Conservation (phyloP, 495 filamentous ascomycete species). For the Neurospora sp. region DNA sequence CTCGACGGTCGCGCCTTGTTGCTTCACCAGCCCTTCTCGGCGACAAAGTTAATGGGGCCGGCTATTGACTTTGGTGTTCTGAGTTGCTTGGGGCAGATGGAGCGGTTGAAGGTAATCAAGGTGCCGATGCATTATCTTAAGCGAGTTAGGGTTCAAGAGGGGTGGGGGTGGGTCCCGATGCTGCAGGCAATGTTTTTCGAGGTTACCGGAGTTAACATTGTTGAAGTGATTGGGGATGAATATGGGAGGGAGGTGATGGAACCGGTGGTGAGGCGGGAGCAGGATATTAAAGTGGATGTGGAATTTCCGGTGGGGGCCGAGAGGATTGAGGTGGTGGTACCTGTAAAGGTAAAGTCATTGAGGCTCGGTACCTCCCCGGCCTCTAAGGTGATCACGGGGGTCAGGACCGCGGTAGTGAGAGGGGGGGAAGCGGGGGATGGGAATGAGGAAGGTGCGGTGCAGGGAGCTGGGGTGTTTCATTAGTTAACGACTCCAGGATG, state of each 20-base stretch:
- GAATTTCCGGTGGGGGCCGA: neutral
- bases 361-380: too few species aligned
- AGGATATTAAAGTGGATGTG: neutral
- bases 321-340: neutral
- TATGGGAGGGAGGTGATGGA: neutral
- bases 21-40: neutral
- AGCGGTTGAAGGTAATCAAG: neutral
- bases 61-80: too few species aligned
- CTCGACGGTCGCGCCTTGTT: accelerated
- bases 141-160: neutral
- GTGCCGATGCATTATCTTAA: neutral
- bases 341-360: neutral
- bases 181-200: too few species aligned
- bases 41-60: too few species aligned
- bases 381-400: neutral
- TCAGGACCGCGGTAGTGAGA: neutral
- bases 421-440: neutral
- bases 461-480: neutral
- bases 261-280: neutral
- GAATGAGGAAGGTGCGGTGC: neutral
- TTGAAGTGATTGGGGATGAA: neutral
- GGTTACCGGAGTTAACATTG: neutral
- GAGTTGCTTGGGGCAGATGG: neutral
- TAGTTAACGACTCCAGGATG: neutral
- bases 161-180: too few species aligned